phyloP scores from a whole-genome alignment of 1,139 yeast genomes.

The Torulaspora pretoriensis region DNA sequence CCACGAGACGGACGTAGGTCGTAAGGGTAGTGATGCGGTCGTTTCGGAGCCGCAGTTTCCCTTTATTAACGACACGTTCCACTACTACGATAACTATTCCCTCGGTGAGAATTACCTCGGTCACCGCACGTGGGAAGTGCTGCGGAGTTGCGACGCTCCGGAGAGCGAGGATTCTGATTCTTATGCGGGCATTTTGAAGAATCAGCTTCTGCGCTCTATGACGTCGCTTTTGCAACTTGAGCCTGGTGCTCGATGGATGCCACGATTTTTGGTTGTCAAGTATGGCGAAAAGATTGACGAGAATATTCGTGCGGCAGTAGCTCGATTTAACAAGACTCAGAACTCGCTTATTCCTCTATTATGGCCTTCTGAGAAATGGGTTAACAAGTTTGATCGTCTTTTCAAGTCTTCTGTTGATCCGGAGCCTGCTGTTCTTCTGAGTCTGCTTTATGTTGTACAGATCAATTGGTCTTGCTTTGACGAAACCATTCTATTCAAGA shows the following conservation, averaged over 20 bases:
- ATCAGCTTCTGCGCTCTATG: constrained; percentile 11
- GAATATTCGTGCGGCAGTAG: constrained; percentile 15
- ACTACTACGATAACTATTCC: constrained; percentile 24
- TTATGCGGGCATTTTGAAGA: constrained; percentile 3
- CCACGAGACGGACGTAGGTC: too few relatives aligned
- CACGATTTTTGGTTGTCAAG: constrained; percentile 25
- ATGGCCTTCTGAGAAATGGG: constrained; percentile 24
- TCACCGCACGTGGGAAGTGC: constrained; percentile 27
- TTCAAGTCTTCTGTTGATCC: constrained; percentile 6
- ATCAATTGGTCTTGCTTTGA: constrained; percentile 32
- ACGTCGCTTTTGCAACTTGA: constrained; percentile 20
- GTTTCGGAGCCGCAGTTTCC: constrained; percentile 19
- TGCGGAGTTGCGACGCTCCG: constrained; percentile 8
- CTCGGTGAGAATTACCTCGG: constrained; percentile 25
- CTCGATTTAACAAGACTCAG: constrained; percentile 23
- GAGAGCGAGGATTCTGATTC: background rate
- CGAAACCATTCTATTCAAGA: constrained; percentile 27
- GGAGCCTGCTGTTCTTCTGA: constrained; percentile 21
- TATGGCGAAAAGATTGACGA: constrained; percentile 21
- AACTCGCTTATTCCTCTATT: constrained; percentile 31
- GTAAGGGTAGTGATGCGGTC: background rate
- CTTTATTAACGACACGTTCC: constrained; percentile 32
- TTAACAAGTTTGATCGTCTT: constrained; percentile 2
- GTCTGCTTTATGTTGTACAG: constrained; percentile 28
- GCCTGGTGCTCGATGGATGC: constrained; percentile 18